Conservation (phyloP, 371 early-diverging fungal species). For the Haplosporangium sp. region DNA sequence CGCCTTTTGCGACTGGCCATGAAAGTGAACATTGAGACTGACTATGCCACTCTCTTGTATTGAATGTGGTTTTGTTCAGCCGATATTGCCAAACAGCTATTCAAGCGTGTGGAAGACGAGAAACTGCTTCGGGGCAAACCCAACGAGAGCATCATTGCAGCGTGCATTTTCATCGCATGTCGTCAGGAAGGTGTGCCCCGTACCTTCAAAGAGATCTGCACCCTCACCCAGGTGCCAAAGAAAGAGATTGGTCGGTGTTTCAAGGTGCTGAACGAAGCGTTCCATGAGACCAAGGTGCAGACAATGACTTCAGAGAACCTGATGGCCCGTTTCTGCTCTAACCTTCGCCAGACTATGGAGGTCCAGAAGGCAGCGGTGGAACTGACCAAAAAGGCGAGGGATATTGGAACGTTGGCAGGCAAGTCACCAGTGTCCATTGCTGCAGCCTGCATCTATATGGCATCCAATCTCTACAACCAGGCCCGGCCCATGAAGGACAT, state of each 20-base stretch:
- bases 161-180: constrained; percentile 98
- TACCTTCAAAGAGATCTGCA: constrained; percentile 98
- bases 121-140: constrained; percentile 92
- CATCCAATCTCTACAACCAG: constrained; percentile 74
- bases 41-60: too few relatives aligned
- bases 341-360: constrained; percentile 77
- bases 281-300: constrained; percentile 70
- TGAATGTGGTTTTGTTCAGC: constrained; percentile 14
- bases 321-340: constrained; percentile 90
- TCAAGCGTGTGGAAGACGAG: constrained; percentile 90
- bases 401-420: constrained; percentile 86
- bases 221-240: constrained; percentile 93
- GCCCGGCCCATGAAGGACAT: constrained; percentile 82
- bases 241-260: constrained; percentile 92
- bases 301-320: constrained; percentile 82
- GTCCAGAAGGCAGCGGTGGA: constrained; percentile 79
- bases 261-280: constrained; percentile 78
- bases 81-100: constrained; percentile 96
- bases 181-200: constrained; percentile 92
- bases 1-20: background rate
- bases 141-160: constrained; percentile 94
- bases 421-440: constrained; percentile 93
- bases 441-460: constrained; percentile 91
- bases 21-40: too few relatives aligned
- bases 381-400: constrained; percentile 80